Conservation (phyloP, 495 filamentous ascomycete species). For the Mycothermus thermophilus region DNA sequence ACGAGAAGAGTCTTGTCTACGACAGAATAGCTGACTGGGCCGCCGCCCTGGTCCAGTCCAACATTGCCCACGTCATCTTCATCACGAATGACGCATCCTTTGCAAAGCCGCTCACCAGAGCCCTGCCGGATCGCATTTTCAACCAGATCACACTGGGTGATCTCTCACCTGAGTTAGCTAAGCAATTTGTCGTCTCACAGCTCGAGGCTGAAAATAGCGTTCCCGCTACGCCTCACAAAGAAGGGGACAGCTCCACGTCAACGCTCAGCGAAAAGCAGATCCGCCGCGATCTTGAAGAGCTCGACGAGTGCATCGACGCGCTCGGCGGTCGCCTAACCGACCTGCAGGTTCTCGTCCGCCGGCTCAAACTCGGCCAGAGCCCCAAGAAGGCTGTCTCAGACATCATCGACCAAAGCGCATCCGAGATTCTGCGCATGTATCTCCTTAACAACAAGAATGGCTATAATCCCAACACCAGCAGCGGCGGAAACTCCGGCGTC, state of each 20-base stretch:
- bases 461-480: constrained; percentile 5
- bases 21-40: constrained; percentile 91
- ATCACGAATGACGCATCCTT: constrained; percentile 86
- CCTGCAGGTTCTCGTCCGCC: constrained; percentile 77
- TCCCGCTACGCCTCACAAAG: constrained; percentile 2
- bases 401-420: constrained; percentile 75
- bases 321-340: constrained; percentile 87
- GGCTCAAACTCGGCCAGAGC: constrained; percentile 82
- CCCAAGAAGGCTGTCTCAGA: constrained; percentile 73
- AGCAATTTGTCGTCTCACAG: constrained; percentile 78
- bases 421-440: constrained; percentile 89
- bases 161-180: constrained; percentile 70
- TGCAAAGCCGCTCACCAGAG: constrained; percentile 73
- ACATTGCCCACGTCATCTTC: constrained; percentile 92
- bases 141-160: constrained; percentile 73
- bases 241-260: constrained; percentile 1
- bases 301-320: constrained; percentile 68
- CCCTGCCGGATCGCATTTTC: constrained; percentile 83
- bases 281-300: constrained; percentile 38
- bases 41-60: constrained; percentile 69
- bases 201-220: constrained; percentile 34
- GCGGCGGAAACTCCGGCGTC: no score
- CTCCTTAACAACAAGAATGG: constrained; percentile 45
- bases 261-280: constrained; percentile 24
- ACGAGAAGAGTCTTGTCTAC: constrained; percentile 61